phyloP scores from a whole-genome alignment of 2,329 filamentous ascomycete genomes.

The Leptographium wingfieldii region DNA sequence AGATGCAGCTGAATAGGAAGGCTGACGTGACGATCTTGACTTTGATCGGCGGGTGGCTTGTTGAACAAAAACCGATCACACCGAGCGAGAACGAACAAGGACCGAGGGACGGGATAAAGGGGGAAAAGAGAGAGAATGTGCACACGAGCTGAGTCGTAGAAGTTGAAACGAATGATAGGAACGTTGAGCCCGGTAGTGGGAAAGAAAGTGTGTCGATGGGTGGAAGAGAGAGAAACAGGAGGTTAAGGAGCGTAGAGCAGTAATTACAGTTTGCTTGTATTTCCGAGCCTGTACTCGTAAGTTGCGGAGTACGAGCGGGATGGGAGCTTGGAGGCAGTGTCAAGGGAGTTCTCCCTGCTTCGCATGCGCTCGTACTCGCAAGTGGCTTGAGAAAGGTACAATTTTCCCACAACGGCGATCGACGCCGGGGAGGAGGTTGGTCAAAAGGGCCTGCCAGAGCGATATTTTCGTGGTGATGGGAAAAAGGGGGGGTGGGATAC shows the following conservation, averaged over 20 bases:
- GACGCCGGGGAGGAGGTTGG: neutral
- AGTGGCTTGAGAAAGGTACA: neutral
- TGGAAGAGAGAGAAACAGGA: neutral
- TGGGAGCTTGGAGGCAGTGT: neutral
- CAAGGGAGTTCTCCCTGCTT: neutral
- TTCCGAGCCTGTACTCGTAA: no score
- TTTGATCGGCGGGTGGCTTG: slow-evolving; percentile 4
- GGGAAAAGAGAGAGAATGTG: neutral
- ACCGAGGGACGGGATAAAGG: neutral
- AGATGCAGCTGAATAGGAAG: neutral
- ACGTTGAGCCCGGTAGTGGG: neutral
- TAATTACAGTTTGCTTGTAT: neutral
- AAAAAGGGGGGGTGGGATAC: neutral
- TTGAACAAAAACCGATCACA: neutral
- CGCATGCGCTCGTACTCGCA: neutral
- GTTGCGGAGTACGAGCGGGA: no score
- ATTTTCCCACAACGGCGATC: neutral
- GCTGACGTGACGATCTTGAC: slow-evolving; percentile 11
- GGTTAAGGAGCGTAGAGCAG: neutral
- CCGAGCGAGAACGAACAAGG: neutral
- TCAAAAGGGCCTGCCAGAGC: neutral
- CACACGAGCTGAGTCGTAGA: neutral
- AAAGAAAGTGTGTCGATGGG: neutral
- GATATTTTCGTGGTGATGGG: neutral
- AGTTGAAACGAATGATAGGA: neutral